Evolutionary conservation across 1,284 basidiomycete species (phyloP).

Genomic region (Fistulina hepatica): DNA sequence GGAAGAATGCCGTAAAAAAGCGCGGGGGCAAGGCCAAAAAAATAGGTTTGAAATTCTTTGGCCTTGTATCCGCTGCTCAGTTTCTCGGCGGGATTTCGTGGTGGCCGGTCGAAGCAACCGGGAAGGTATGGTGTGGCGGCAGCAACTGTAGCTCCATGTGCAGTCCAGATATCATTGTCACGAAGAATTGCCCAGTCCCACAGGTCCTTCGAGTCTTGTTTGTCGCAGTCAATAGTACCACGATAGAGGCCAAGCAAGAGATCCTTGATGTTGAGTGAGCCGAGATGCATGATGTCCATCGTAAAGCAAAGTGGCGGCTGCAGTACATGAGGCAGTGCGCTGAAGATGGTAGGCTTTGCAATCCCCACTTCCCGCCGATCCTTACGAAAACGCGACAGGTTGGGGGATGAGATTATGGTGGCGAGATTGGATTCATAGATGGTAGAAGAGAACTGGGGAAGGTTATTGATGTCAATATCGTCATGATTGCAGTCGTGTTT

Average conservation of each 20-base stretch:
- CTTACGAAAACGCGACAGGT: constrained; percentile 19
- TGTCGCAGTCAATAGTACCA: constrained; percentile 16
- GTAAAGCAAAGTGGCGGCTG: constrained; percentile 9
- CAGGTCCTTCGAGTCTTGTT: constrained; percentile 15
- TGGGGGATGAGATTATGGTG: constrained; percentile 11
- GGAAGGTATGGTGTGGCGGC: constrained; percentile 1
- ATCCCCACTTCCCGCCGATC: constrained; percentile 24
- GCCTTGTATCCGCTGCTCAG: constrained; percentile 23
- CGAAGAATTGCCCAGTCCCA: constrained; percentile 20
- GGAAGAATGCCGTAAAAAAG: constrained; percentile 23
- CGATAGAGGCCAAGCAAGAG: constrained; percentile 24
- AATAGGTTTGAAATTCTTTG: constrained; percentile 21
- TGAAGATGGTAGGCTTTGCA: constrained; percentile 26
- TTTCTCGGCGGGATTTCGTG: constrained; percentile 13
- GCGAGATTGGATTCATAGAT: constrained; percentile 8
- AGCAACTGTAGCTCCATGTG: not conserved
- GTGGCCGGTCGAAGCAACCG: constrained; percentile 1
- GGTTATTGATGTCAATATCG: constrained; percentile 17
- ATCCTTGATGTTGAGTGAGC: constrained; percentile 23
- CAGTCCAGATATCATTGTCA: constrained; percentile 15
- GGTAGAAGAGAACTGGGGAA: constrained; percentile 1
- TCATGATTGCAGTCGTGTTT: constrained; percentile 16
- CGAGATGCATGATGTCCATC: constrained; percentile 27
- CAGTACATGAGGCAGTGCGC: constrained; percentile 16
- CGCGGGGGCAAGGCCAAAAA: constrained; percentile 24